Base-by-base conservation (phyloP, 2,329 filamentous ascomycete genomes). In the Alternaria sp. region DNA sequence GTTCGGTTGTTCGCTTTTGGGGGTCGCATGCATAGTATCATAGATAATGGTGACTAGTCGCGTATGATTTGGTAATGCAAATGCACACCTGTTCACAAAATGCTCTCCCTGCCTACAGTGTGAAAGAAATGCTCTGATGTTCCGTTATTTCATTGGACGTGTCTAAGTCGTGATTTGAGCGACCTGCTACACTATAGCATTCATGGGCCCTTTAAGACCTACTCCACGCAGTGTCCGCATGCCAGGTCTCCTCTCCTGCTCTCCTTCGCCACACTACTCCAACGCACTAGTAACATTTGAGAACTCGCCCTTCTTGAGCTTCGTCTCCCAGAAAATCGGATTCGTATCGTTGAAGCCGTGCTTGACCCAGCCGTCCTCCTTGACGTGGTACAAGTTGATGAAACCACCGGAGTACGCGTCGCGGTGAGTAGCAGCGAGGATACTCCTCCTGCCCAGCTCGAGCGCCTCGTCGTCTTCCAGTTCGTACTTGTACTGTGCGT, bases 251-350 rank as follows among this genome's bases (percentile, higher is more conserved):
- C 25, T 9, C 25, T 26, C 8, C 25, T 26, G 25, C 25, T 26
- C 25, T 26, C 25, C 25, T 3, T 26, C 25, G 2, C 25, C 30
- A 41, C 33, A 18, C 63, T 85, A 88, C n/a, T 87, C 87, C 78
- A 96, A 80, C 76, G 90, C 84, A 75, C 91, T 92, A 62, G 93
- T 96, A 58, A 97, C 94, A 80, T 97, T 97, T 69, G 91, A 95
- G 82, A 99, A 99, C 86, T 99, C 96, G 82, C 94, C 94, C 89
- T 97, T 97, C 82, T 97, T 92, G 78, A 99, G 84, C 89, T 99
- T 99, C 54, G 94, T 97, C 87, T 97, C 92, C 96, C 96, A 99
- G 90, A 99, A 99, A 79, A 98, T 97, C 47, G 95, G 95, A 86
- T 98, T 97, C 74, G 95, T 98, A 82, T 99, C 96, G 72, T 86